These are phyloP conservation scores for Pythium dissotocum DNA, from an alignment of 352 stramenopile genomes.

Conservation along the genomic window DNA sequence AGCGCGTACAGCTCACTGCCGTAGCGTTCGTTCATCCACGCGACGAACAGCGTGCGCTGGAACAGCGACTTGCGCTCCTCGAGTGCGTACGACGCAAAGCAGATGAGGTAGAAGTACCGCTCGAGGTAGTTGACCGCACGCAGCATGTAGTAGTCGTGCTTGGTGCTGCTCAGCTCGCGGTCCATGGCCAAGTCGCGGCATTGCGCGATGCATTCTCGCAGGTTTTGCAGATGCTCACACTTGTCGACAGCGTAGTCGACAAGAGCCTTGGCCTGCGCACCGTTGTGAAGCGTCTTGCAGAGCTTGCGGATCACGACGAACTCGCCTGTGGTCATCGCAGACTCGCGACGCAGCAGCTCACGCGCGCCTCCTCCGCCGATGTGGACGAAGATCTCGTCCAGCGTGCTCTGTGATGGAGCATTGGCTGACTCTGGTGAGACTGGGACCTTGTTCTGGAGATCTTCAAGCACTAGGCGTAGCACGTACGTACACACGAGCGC, in stretches of 20 bases:
- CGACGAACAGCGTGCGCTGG: conserved; percentile 61
- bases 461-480: conserved; percentile 73
- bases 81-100: conserved; percentile 85
- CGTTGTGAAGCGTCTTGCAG: conserved; percentile 69
- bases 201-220: conserved; percentile 82
- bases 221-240: conserved; percentile 84
- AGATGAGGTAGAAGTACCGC: conserved; percentile 89
- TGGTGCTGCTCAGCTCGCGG: conserved; percentile 56
- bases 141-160: conserved; percentile 84
- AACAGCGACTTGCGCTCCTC: conserved; percentile 65
- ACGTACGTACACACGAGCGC: conserved; percentile 89
- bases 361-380: not conserved
- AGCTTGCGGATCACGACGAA: conserved; percentile 81
- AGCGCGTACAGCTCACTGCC: conserved; percentile 82
- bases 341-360: conserved; percentile 44
- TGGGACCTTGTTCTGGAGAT: conserved; percentile 17
- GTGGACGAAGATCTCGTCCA: conserved; percentile 14
- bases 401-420: conserved; percentile 7
- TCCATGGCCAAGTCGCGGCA: conserved; percentile 78
- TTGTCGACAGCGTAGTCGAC: conserved; percentile 78
- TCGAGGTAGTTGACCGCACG: conserved; percentile 89
- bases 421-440: not conserved
- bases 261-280: conserved; percentile 54
- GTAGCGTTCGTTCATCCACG: conserved; percentile 86
- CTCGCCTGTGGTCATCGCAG: conserved; percentile 48